Conservation (phyloP, 805 yeast genomes). For the Tetrapisispora iriomotensis region DNA sequence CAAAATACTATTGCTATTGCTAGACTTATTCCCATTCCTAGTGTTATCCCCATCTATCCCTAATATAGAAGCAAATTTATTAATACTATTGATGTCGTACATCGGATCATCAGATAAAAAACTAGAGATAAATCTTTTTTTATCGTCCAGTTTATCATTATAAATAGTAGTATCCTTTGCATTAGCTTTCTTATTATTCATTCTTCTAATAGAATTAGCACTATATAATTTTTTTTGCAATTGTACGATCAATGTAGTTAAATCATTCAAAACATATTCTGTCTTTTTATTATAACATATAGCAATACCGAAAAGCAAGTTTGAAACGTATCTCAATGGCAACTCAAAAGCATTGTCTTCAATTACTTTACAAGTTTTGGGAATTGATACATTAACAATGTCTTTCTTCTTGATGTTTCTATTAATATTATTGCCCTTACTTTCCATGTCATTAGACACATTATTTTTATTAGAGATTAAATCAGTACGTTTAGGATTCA, state of each 20-base stretch:
- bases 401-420: conserved; percentile 20
- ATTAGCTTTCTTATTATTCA: conserved; percentile 4
- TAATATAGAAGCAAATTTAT: conserved; percentile 7
- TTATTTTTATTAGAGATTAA: neutral
- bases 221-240: conserved; percentile 10
- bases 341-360: conserved; percentile 12
- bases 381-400: conserved; percentile 25
- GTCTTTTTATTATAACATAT: conserved; percentile 26
- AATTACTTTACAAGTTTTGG: conserved; percentile 22
- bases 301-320: conserved; percentile 25
- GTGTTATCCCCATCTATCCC: neutral
- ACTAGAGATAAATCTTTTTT: neutral
- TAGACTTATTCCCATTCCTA: neutral
- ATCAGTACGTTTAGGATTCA: neutral
- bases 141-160: conserved; percentile 1
- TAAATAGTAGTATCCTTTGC: neutral
- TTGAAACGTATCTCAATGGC: conserved; percentile 23
- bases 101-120: conserved; percentile 21
- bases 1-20: neutral
- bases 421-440: neutral
- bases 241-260: conserved; percentile 15
- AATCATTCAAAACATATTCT: conserved; percentile 24
- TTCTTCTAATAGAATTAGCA: conserved; percentile 1
- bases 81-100: conserved; percentile 18
- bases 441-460: neutral